A percentile compares a stretch with the other conserved stretches of the same genome.
Evolutionary conservation across 192 early-diverging fungal species (phyloP).

Genomic region (Mortierella claussenii): DNA sequence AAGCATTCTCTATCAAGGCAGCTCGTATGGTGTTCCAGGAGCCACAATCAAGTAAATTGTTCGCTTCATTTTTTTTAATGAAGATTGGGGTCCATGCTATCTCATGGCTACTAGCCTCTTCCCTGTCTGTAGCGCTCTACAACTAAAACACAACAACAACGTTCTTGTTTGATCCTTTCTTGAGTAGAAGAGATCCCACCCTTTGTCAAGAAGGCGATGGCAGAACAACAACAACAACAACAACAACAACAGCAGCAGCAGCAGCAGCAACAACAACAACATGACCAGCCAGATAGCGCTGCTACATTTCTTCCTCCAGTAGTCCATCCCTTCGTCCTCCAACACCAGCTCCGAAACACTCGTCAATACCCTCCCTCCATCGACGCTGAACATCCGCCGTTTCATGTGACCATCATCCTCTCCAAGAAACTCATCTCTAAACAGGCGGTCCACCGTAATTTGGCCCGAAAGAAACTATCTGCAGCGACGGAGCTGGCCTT

Average conservation of each 20-base stretch:
- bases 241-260: background rate
- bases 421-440: slow-evolving; percentile 42
- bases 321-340: background rate
- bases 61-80: too few relatives aligned
- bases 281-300: too few relatives aligned
- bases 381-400: slow-evolving; percentile 22
- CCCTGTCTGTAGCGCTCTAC: too few relatives aligned
- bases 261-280: background rate
- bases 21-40: slow-evolving; percentile 12
- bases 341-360: slow-evolving; percentile 4
- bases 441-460: slow-evolving; percentile 20
- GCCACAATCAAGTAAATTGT: slow-evolving; percentile 16
- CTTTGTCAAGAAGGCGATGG: slow-evolving; percentile 24
- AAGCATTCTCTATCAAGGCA: slow-evolving; percentile 30
- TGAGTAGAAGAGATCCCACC: slow-evolving; percentile 14
- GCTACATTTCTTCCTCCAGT: background rate
- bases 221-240: slow-evolving; percentile 2
- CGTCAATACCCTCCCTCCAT: slow-evolving; percentile 16
- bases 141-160: background rate
- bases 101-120: too few relatives aligned
- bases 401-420: slow-evolving; percentile 24
- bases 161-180: background rate
- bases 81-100: too few relatives aligned
- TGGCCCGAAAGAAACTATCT: slow-evolving; percentile 24
- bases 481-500: slow-evolving; percentile 39